These are phyloP conservation scores for Endocladia muricata DNA, from an alignment of 31 red algal species.

Conservation along the genomic window DNA sequence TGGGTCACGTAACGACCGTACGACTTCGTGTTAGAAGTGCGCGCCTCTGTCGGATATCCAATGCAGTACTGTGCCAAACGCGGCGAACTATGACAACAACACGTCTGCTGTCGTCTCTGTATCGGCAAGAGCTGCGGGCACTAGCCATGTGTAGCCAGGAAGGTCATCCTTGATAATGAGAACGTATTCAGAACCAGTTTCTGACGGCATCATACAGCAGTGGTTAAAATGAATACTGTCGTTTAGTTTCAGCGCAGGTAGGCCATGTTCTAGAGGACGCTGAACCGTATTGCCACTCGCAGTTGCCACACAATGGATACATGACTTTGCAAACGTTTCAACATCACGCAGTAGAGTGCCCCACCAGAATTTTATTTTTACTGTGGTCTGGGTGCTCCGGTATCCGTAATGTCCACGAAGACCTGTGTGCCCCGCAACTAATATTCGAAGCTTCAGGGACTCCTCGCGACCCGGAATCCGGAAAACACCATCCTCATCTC, in stretches of 20 bases:
- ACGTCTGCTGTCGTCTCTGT: not conserved
- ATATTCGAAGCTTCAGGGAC: not conserved
- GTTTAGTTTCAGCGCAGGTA: not conserved
- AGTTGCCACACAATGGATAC: conserved; percentile 24
- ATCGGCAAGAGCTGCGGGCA: not conserved
- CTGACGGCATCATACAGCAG: not conserved
- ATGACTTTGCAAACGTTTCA: conserved; percentile 4
- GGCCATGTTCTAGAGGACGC: not conserved
- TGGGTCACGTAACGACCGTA: not conserved
- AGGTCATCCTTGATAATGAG: conserved; percentile 14
- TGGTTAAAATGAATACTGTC: conserved; percentile 19
- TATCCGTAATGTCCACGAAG: not conserved
- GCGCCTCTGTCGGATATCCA: conserved; percentile 14
- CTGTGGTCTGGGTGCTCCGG: not conserved
- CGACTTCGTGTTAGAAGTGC: conserved; percentile 30
- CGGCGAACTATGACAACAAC: not conserved
- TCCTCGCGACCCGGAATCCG: not conserved
- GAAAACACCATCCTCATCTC: not conserved
- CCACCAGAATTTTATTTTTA: not conserved
- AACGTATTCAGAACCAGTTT: not conserved
- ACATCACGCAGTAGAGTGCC: not conserved
- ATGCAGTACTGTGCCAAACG: conserved; percentile 8
- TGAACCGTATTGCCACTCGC: not conserved
- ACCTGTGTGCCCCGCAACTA: not conserved
- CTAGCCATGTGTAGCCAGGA: conserved; percentile 12